phyloP scores from a whole-genome alignment of 73 alveolate genomes.

The Effrenium voratum region DNA sequence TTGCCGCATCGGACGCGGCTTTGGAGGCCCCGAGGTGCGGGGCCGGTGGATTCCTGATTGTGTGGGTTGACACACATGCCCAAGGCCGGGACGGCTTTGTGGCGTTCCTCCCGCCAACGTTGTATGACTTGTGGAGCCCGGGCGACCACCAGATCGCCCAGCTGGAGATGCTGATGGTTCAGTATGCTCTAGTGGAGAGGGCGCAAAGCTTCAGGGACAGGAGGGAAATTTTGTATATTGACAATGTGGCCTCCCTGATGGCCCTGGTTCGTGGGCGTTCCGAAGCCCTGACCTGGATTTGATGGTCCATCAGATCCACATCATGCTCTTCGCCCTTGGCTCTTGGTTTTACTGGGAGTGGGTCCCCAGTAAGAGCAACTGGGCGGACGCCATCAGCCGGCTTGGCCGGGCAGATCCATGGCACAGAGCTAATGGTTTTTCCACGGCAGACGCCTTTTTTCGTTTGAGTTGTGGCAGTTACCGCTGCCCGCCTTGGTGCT shows the following conservation, averaged over 20 bases:
- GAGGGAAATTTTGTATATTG: background rate
- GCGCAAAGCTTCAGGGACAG: background rate
- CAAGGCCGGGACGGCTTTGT: background rate
- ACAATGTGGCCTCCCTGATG: constrained; percentile 8
- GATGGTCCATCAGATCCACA: no score
- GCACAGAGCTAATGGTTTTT: background rate
- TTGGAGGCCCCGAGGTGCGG: background rate
- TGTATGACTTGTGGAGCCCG: background rate
- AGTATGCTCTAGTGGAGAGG: background rate
- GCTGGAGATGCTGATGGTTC: background rate
- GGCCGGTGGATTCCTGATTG: background rate
- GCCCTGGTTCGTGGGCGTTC: background rate
- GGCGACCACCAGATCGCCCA: background rate
- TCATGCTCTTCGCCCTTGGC: no score
- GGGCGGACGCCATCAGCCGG: background rate
- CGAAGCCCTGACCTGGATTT: no score
- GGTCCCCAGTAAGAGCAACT: background rate
- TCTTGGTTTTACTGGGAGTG: no score
- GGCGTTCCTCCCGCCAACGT: background rate
- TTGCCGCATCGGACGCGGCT: background rate
- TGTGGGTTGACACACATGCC: background rate
- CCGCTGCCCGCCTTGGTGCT: background rate
- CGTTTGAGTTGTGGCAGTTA: background rate
- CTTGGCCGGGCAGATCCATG: background rate
- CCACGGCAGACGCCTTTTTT: background rate